Evolutionary conservation across 225 moss, liverwort and hornwort species (phyloP).

Genomic region (Physcomitrellopsis africana): DNA sequence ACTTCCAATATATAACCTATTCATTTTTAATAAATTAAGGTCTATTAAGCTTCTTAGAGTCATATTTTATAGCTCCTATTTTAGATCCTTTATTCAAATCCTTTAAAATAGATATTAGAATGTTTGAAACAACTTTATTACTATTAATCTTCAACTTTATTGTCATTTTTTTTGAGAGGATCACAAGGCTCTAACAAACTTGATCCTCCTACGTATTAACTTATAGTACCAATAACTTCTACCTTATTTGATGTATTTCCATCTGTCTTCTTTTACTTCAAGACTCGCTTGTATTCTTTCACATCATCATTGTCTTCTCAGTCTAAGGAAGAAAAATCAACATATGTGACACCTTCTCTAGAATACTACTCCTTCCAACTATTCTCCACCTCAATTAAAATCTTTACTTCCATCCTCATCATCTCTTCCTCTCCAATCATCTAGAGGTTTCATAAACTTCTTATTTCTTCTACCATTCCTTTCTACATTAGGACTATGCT

Average conservation of each 20-base stretch:
- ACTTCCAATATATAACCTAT: too few species aligned
- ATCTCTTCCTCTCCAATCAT: conserved; percentile 28
- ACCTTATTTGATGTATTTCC: conserved; percentile 20
- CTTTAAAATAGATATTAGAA: too few species aligned
- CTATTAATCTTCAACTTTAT: conserved; percentile 49
- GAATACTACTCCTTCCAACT: too few species aligned
- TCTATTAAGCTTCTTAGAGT: too few species aligned
- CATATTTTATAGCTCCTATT: too few species aligned
- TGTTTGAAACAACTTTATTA: too few species aligned
- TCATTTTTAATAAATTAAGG: too few species aligned
- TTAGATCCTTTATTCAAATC: too few species aligned
- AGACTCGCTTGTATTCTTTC: conserved; percentile 45
- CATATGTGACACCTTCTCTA: too few species aligned
- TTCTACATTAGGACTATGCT: too few species aligned
- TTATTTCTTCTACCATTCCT: conserved; percentile 26
- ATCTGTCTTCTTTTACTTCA: conserved; percentile 54
- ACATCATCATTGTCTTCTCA: conserved; percentile 37
- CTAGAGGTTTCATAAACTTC: conserved; percentile 31
- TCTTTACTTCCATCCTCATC: conserved; percentile 22
- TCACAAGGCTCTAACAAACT: conserved; percentile 17
- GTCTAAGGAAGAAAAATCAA: too few species aligned
- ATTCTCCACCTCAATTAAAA: background rate
- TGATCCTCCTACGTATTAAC: conserved; percentile 27
- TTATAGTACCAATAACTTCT: conserved; percentile 17
- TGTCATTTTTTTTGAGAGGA: conserved; percentile 43